These are phyloP conservation scores for Trypanosomatidae sp. DNA, from an alignment of 208 protist genomes.

Conservation along the genomic window DNA sequence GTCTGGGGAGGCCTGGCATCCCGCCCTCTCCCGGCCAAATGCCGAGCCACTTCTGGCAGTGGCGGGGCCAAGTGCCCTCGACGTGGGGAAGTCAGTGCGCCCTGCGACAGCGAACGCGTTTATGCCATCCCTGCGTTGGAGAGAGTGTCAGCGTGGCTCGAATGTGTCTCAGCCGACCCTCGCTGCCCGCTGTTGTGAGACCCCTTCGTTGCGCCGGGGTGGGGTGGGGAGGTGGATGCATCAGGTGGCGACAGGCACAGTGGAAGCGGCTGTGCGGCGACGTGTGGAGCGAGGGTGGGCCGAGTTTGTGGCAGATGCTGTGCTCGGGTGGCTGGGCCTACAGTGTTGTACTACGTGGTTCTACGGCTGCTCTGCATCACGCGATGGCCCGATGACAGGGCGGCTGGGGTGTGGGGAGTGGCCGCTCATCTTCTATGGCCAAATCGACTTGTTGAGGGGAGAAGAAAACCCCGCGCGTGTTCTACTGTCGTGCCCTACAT, in stretches of 20 bases:
- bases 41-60: background rate
- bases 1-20: background rate
- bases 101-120: background rate
- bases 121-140: background rate
- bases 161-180: background rate
- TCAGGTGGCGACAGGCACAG: too few species aligned
- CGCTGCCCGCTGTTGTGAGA: background rate
- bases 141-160: background rate
- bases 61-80: background rate
- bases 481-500: background rate
- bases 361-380: background rate
- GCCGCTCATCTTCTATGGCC: background rate
- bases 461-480: background rate
- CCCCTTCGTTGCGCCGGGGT: background rate
- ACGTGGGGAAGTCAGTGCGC: background rate
- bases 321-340: background rate
- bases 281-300: background rate
- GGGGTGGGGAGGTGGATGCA: too few species aligned
- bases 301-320: background rate
- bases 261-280: background rate
- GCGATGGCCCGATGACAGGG: background rate
- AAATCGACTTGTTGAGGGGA: background rate
- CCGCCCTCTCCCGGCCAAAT: background rate
- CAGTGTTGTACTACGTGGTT: background rate
- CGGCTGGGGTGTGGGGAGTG: background rate